Evolutionary conservation across 352 stramenopile genomes (phyloP).

Genomic region (Peronospora belbahrii): DNA sequence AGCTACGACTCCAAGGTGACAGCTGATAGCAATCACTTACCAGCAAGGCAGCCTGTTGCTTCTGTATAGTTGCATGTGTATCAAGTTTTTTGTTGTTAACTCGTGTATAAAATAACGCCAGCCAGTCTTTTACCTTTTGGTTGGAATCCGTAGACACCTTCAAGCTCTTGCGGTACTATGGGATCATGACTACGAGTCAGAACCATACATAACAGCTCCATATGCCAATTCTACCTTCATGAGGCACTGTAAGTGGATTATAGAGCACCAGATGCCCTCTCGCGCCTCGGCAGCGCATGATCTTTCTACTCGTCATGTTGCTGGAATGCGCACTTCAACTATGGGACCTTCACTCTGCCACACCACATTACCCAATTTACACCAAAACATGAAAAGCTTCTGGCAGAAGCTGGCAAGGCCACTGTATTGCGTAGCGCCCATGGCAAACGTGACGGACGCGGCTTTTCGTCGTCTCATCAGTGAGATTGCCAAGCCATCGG

Average conservation of each 20-base stretch:
- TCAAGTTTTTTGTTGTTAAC: not conserved
- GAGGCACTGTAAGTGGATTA: slow-evolving; percentile 42
- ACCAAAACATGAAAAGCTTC: slow-evolving; percentile 39
- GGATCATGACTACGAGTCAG: not conserved
- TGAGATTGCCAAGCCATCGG: slow-evolving; percentile 69
- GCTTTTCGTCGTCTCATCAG: slow-evolving; percentile 66
- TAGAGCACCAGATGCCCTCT: slow-evolving; percentile 46
- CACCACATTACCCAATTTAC: slow-evolving; percentile 11
- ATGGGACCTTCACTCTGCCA: slow-evolving; percentile 27
- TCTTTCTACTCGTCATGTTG: slow-evolving; percentile 18
- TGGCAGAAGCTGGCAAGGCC: slow-evolving; percentile 54
- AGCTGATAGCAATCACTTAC: slow-evolving; percentile 10
- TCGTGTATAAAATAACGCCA: not conserved
- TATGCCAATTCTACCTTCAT: slow-evolving; percentile 25
- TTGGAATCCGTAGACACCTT: slow-evolving; percentile 44
- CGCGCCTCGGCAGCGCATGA: slow-evolving; percentile 36
- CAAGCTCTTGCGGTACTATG: slow-evolving; percentile 47
- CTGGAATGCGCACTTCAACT: slow-evolving; percentile 28
- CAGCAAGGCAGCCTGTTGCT: slow-evolving; percentile 45
- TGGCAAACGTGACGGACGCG: slow-evolving; percentile 79
- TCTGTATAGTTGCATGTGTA: slow-evolving; percentile 16
- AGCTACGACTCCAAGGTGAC: not conserved
- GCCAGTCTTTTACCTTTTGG: slow-evolving; percentile 26
- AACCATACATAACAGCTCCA: not conserved
- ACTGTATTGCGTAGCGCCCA: slow-evolving; percentile 76